These are phyloP conservation scores for Wickerhamomyces sp. DNA, from an alignment of 1,139 yeast species.

Conservation along the genomic window DNA sequence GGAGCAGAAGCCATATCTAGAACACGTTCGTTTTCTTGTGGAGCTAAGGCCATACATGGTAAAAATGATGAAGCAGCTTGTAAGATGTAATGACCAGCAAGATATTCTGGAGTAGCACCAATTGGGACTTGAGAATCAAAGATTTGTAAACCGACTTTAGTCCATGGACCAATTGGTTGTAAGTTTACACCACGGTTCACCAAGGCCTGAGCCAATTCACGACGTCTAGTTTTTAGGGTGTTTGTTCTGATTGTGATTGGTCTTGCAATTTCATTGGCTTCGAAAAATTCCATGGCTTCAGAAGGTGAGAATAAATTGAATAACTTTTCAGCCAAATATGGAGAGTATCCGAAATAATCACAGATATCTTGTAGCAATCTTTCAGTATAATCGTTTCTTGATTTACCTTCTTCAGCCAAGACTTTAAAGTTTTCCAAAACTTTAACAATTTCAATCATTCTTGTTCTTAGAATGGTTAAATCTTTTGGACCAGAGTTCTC, in stretches of 20 bases:
- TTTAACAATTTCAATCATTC: constrained; percentile 93
- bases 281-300: constrained; percentile 97
- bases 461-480: constrained; percentile 76
- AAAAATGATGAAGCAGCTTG: constrained; percentile 98
- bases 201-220: constrained; percentile 92
- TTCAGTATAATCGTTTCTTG: constrained; percentile 75
- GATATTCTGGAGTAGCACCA: constrained; percentile 98
- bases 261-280: constrained; percentile 95
- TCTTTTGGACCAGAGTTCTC: constrained; percentile 60
- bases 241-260: constrained; percentile 97
- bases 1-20: constrained; percentile 99
- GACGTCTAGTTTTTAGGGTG: constrained; percentile 88
- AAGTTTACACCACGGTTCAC: constrained; percentile 96
- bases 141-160: constrained; percentile 94
- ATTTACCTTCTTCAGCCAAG: constrained; percentile 79
- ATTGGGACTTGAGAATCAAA: constrained; percentile 98
- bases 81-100: constrained; percentile 95
- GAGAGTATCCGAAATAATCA: constrained; percentile 95
- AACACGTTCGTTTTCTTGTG: constrained; percentile 92
- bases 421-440: constrained; percentile 90
- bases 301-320: constrained; percentile 88
- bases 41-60: constrained; percentile 96
- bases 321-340: constrained; percentile 86
- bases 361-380: constrained; percentile 81
- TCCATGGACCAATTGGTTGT: constrained; percentile 97